phyloP scores from a whole-genome alignment of 768 basidiomycete genomes.

The Termitomyces bulborhizus region DNA sequence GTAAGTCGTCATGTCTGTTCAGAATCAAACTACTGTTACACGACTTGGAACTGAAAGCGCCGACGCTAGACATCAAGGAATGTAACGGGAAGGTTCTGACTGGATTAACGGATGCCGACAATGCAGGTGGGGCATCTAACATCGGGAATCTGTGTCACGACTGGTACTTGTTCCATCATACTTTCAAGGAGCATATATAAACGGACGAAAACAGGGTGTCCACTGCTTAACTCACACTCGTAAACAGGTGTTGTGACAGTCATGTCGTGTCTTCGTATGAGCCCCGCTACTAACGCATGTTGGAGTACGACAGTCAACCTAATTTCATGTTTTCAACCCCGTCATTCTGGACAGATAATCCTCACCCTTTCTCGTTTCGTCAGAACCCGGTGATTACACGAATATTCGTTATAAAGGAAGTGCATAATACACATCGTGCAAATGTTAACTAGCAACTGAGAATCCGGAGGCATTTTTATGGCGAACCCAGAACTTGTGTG shows the following conservation, averaged over 20 bases:
- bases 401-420: constrained; percentile 3
- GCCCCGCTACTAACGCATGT: neutral
- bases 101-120: neutral
- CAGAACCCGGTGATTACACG: neutral
- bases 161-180: neutral
- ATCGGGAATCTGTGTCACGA: neutral
- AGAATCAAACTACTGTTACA: neutral
- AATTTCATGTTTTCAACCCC: neutral
- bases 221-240: neutral
- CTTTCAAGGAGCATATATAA: neutral
- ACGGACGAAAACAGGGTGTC: neutral
- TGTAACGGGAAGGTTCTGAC: neutral
- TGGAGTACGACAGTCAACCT: neutral
- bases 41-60: no score
- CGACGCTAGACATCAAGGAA: neutral
- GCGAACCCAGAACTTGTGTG: neutral
- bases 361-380: constrained; percentile 2
- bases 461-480: neutral
- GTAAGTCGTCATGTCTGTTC: neutral
- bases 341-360: neutral
- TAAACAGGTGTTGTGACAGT: constrained; percentile 1
- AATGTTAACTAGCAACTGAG: neutral
- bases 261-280: neutral
- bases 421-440: neutral
- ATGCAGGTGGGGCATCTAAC: constrained; percentile 1